phyloP scores from a whole-genome alignment of 805 yeast species.

The Wickerhamomyces rabaulensis region DNA sequence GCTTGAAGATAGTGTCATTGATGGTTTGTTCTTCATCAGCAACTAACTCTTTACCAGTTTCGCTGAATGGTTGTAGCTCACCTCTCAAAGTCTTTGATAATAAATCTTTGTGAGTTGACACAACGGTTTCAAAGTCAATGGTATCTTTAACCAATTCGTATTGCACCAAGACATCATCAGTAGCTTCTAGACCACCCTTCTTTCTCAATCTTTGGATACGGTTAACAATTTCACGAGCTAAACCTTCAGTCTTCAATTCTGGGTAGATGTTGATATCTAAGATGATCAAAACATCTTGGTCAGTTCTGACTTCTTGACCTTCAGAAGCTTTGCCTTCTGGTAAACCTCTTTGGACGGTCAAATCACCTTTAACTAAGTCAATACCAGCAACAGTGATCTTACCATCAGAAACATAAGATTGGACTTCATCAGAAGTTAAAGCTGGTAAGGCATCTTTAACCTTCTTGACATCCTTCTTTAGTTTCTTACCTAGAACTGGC shows the following conservation, averaged over 20 bases:
- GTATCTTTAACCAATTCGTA: constrained; percentile 61
- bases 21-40: constrained; percentile 85
- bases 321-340: constrained; percentile 58
- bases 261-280: constrained; percentile 84
- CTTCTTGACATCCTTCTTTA: constrained; percentile 87
- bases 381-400: constrained; percentile 85
- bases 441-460: constrained; percentile 91
- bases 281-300: constrained; percentile 83
- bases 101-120: constrained; percentile 60
- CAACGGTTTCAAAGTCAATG: constrained; percentile 55
- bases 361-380: constrained; percentile 78
- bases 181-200: constrained; percentile 90
- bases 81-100: constrained; percentile 75
- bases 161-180: constrained; percentile 91
- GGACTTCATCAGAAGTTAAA: constrained; percentile 78
- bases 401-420: constrained; percentile 65
- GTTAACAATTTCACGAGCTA: constrained; percentile 93
- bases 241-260: constrained; percentile 87
- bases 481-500: constrained; percentile 97
- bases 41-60: constrained; percentile 46
- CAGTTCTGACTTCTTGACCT: constrained; percentile 86
- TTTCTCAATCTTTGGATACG: constrained; percentile 97
- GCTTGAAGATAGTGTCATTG: constrained; percentile 72
- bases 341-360: constrained; percentile 84
- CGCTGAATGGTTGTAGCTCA: constrained; percentile 36